Conservation (phyloP, 1,284 basidiomycete species). For the Tylopilus sp. region DNA sequence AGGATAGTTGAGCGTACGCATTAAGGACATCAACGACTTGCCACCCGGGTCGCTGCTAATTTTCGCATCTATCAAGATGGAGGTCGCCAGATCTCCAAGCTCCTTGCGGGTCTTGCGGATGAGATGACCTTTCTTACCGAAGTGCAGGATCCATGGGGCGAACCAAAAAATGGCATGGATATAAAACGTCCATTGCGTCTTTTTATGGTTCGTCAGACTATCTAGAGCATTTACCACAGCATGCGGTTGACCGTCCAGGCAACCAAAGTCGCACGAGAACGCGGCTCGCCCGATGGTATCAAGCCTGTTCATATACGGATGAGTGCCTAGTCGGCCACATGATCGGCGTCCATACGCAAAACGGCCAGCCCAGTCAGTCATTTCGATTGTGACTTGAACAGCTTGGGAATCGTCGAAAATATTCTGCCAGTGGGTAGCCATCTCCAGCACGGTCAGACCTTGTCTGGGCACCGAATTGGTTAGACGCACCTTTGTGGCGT, state of each 20-base stretch:
- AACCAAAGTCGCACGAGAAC: slow-evolving; percentile 54
- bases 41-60: slow-evolving; percentile 38
- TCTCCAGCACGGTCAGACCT: slow-evolving; percentile 13
- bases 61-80: slow-evolving; percentile 52
- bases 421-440: slow-evolving; percentile 47
- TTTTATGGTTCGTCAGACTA: slow-evolving; percentile 54
- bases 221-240: slow-evolving; percentile 49
- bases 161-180: slow-evolving; percentile 61
- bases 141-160: slow-evolving; percentile 48
- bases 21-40: slow-evolving; percentile 48
- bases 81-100: slow-evolving; percentile 46
- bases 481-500: slow-evolving; percentile 38
- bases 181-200: slow-evolving; percentile 55
- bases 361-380: slow-evolving; percentile 55
- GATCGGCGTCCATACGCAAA: slow-evolving; percentile 44
- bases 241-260: slow-evolving; percentile 44
- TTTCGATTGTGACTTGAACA: slow-evolving; percentile 44
- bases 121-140: slow-evolving; percentile 56
- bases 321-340: background rate
- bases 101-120: slow-evolving; percentile 48
- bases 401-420: slow-evolving; percentile 38
- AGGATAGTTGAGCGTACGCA: slow-evolving; percentile 38
- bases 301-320: slow-evolving; percentile 37
- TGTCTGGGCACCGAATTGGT: slow-evolving; percentile 2
- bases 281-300: slow-evolving; percentile 54